Conservation (phyloP, 1,284 basidiomycete genomes). For the Cryptococcus wingfieldii region DNA sequence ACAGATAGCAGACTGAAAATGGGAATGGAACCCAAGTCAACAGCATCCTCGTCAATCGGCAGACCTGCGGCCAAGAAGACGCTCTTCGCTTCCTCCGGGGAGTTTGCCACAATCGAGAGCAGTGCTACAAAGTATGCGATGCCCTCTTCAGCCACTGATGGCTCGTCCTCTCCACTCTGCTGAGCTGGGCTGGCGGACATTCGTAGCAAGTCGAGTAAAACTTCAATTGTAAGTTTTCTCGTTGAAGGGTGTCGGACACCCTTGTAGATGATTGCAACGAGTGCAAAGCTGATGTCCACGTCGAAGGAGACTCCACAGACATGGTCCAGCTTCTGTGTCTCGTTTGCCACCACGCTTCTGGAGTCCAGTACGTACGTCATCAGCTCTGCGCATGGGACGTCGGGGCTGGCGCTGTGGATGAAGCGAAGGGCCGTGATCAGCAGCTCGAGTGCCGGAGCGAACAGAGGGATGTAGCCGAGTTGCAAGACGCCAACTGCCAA, state of each 20-base stretch:
- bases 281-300: conserved; percentile 70
- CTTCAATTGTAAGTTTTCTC: conserved; percentile 46
- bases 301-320: conserved; percentile 72
- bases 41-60: conserved; percentile 54
- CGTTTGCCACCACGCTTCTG: conserved; percentile 62
- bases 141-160: conserved; percentile 56
- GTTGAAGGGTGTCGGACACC: conserved; percentile 69
- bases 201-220: conserved; percentile 48
- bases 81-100: conserved; percentile 54
- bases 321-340: conserved; percentile 67
- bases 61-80: conserved; percentile 62
- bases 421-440: conserved; percentile 52
- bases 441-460: conserved; percentile 62
- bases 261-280: conserved; percentile 78
- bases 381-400: conserved; percentile 39
- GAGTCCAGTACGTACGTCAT: conserved; percentile 62
- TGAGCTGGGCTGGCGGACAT: conserved; percentile 58
- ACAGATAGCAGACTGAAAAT: conserved; percentile 50
- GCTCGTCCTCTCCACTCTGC: conserved; percentile 44
- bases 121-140: conserved; percentile 78
- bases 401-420: conserved; percentile 51
- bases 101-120: conserved; percentile 63
- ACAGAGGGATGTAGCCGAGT: conserved; percentile 68
- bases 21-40: conserved; percentile 52
- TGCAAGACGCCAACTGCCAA: conserved; percentile 74